phyloP scores from a whole-genome alignment of 805 yeast species.

The Myxozyma mucilagina region DNA sequence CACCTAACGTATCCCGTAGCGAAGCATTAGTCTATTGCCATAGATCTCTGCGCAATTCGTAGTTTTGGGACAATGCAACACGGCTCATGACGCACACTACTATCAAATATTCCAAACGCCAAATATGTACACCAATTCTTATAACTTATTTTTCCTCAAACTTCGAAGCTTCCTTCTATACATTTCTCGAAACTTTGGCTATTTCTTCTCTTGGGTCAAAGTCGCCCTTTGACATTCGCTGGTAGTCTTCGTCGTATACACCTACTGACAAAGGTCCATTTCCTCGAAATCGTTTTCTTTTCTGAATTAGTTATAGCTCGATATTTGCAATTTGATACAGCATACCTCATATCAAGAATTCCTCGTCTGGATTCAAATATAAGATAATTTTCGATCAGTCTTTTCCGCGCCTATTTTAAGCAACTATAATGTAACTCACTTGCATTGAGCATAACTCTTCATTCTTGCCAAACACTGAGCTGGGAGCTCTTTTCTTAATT shows the following conservation, averaged over 20 bases:
- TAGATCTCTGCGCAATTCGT: too few species aligned
- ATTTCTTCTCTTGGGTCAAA: constrained; percentile 82
- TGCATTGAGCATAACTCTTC: constrained; percentile 85
- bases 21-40: too few species aligned
- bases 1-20: too few species aligned
- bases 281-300: constrained; percentile 85
- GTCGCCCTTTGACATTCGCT: constrained; percentile 73
- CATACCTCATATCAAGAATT: constrained; percentile 70
- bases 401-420: not conserved
- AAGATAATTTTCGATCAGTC: not conserved
- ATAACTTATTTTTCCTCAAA: too few species aligned
- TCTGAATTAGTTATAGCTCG: not conserved
- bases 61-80: too few species aligned
- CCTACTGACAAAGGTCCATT: constrained; percentile 94
- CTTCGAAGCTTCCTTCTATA: too few species aligned
- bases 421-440: constrained; percentile 35
- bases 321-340: not conserved
- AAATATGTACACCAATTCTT: too few species aligned
- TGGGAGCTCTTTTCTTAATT: constrained; percentile 73
- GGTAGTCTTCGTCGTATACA: constrained; percentile 83
- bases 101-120: too few species aligned
- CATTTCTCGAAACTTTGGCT: constrained; percentile 54
- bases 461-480: constrained; percentile 84
- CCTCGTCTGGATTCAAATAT: constrained; percentile 52
- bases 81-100: too few species aligned